These are phyloP conservation scores for Nicotiana paniculata DNA, from an alignment of 257 asterid species.

Conservation along the genomic window DNA sequence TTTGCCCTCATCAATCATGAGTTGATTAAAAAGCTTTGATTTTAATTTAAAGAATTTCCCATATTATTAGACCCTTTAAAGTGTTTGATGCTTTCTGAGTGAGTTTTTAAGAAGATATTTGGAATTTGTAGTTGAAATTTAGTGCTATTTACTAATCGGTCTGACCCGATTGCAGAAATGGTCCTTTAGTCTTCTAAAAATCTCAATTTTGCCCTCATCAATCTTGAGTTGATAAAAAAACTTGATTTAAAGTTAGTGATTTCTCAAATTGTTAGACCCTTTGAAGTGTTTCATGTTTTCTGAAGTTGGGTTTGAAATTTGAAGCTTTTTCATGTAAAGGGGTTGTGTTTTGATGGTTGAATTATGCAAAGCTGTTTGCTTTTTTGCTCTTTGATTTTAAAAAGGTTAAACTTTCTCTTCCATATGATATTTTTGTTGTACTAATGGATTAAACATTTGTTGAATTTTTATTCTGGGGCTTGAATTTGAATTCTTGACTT, in stretches of 20 bases:
- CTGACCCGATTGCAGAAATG: constrained; percentile 5
- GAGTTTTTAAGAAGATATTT: not conserved
- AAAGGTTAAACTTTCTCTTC: not conserved
- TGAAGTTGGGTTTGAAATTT: not conserved
- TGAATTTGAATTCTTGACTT: constrained; percentile 13
- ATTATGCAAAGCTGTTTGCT: constrained; percentile 5
- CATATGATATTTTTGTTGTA: constrained; percentile 6
- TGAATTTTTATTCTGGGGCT: constrained; percentile 2
- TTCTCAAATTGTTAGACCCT: not conserved
- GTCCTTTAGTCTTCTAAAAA: constrained; percentile 7
- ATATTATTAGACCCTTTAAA: not conserved
- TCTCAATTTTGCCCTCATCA: not conserved
- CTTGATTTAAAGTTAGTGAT: not conserved
- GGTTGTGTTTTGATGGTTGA: constrained; percentile 4
- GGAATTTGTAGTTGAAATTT: not conserved
- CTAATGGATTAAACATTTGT: constrained; percentile 8
- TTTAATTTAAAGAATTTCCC: not conserved
- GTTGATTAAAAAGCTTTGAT: not conserved
- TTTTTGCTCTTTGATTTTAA: not conserved
- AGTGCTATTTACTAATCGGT: not conserved
- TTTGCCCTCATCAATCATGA: not conserved
- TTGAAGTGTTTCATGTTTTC: not conserved
- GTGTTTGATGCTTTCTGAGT: not conserved
- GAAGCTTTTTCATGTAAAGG: not conserved
- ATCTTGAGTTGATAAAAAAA: not conserved